Evolutionary conservation across 139 green algal genomes (phyloP), one percentile per base, ranked within the genome.

Genomic region (Tetradesmus lagerheimii): DNA sequence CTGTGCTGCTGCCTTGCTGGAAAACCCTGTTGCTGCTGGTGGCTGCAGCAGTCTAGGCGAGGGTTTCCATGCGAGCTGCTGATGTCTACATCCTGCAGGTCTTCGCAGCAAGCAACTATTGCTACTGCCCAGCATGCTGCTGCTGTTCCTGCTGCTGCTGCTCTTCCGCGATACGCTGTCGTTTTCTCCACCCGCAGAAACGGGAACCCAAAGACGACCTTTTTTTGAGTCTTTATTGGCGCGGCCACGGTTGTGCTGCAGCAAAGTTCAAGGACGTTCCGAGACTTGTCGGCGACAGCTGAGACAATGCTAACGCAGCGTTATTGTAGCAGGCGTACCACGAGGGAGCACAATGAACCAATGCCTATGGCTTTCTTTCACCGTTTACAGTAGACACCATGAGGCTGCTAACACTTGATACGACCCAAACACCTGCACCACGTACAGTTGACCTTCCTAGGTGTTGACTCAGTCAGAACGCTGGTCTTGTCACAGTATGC

Each of bases 101-200:
- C n/a, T 15, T 11, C 35, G 29, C 20, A 81, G 31, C n/a, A 25
- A 4, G 34, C 31, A 4, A 45, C 37, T 88, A 35, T n/a, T 88
- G 57, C 20, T 43, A 37, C 57, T 88, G 47, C 47, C 25, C 3
- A 47, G 31, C 57, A 71, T 71, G 43, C 45, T 74, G 29, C 80
- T 86, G 80, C 35, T 87, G 81, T 37, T 31, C 4, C 27, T 20
- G 81, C 81, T 38, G 50, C 34, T 53, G 81, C 81, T 87, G 81
- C 35, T 87, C n/a, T n/a, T n/a, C n/a, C n/a, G n/a, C n/a, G n/a
- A n/a, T n/a, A n/a, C n/a, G n/a, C n/a, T n/a, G n/a, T n/a, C n/a
- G n/a, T n/a, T n/a, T n/a, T n/a, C n/a, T n/a, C n/a, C n/a, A n/a
- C n/a, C n/a, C n/a, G n/a, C n/a, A n/a, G n/a, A n/a, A n/a, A n/a